Conservation (phyloP, 352 stramenopile species). For the Globisporangium emineosum region DNA sequence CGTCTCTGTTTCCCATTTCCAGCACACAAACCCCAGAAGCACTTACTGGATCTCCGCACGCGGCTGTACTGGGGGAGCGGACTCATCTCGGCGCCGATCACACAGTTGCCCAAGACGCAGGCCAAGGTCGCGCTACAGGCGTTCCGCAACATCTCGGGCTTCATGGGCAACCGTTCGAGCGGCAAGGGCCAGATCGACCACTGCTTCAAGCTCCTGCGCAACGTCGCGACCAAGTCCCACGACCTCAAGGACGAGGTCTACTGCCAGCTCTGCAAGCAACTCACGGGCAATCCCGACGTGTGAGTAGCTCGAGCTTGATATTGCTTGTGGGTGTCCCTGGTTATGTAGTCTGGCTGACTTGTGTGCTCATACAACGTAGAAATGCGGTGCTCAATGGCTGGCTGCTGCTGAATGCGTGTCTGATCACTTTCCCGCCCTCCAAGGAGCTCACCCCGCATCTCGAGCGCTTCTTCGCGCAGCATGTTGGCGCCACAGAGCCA, state of each 20-base stretch:
- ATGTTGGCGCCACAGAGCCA: constrained; percentile 24
- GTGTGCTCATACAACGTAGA: constrained; percentile 9
- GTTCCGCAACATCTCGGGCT: constrained; percentile 74
- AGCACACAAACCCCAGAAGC: constrained; percentile 7
- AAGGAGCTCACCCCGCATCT: constrained; percentile 44
- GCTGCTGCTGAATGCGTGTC: constrained; percentile 61
- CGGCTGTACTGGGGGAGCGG: constrained; percentile 62
- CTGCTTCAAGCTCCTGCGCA: constrained; percentile 69
- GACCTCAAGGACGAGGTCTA: constrained; percentile 79
- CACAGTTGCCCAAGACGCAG: constrained; percentile 42
- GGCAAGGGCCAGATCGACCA: constrained; percentile 63
- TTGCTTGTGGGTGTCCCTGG: neutral
- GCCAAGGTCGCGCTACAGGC: constrained; percentile 50
- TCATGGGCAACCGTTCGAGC: constrained; percentile 70
- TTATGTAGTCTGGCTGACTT: constrained; percentile 8
- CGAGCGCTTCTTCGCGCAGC: constrained; percentile 44
- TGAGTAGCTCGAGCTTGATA: too few species aligned
- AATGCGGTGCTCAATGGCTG: constrained; percentile 62
- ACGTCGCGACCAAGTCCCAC: constrained; percentile 48
- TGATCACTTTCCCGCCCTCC: constrained; percentile 63
- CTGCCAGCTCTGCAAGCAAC: constrained; percentile 79
- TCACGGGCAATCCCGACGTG: constrained; percentile 56
- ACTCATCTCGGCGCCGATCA: constrained; percentile 48
- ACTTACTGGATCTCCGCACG: constrained; percentile 42
- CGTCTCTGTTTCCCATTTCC: constrained; percentile 16